Base-by-base conservation (phyloP, 2,329 filamentous ascomycete genomes). In the Diaporthe sp. region DNA sequence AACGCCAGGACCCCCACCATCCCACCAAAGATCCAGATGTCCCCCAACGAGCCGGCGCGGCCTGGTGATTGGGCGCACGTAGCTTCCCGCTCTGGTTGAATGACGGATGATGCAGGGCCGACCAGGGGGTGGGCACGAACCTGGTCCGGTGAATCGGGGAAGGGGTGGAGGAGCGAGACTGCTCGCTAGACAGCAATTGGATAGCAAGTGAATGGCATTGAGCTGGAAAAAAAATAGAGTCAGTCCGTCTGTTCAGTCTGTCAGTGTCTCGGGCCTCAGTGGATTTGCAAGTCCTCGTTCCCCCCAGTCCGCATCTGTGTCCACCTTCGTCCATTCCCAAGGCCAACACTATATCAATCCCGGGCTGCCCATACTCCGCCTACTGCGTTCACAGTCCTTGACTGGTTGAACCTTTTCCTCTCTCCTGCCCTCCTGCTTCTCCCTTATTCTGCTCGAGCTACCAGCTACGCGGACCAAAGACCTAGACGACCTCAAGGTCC, bases 1-100 rank as follows among this genome's bases (percentile, higher is more conserved):
- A 25, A 22, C 4, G n/a, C 20, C n/a, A 31, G 44, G 44, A 22
- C 61, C 73, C 60, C 75, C 75, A 75, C 75, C 75, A 72, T 75
- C 75, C 74, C 75, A 76, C 75, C 75, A 76, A 76, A 75, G 71
- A 73, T 73, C 37, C 65, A 53, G n/a, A 57, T 31, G 72, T 72
- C 65, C 75, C 75, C 75, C 75, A 76, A 76, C 75, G 74, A 74
- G 65, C 70, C 53, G 68, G 61, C 37, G 25, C 68, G 22, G 42
- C 73, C 53, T 20, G 22, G 8, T 76, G 68, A 75, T 76, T 76
- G 75, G 75, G 8, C 44, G 13, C 37, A 51, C 49, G 65, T 53
- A 57, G 60, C 51, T 61, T 76, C 68, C 65, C 42, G 60, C 53
- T 60, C 72, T 71, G 58, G 71, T 73, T 73, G 71, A 73, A 73